phyloP scores from a whole-genome alignment of 2,329 filamentous ascomycete genomes.

The Zopfia rhizophila region DNA sequence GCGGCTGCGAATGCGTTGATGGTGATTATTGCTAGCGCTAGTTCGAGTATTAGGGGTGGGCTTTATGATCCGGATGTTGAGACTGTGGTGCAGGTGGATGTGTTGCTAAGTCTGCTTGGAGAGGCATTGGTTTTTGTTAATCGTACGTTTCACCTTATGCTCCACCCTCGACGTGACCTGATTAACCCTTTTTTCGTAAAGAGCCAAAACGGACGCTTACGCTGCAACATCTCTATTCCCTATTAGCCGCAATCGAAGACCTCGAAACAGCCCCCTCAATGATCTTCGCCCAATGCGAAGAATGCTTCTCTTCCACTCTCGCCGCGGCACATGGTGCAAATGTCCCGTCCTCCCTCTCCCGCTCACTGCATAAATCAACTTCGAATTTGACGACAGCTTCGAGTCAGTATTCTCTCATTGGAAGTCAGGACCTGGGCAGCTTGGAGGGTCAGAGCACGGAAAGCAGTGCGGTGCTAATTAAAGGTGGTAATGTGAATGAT shows the following conservation, averaged over 20 bases:
- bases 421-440: constrained; percentile 75
- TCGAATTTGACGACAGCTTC: constrained; percentile 63
- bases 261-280: constrained; percentile 78
- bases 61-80: constrained; percentile 84
- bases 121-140: constrained; percentile 83
- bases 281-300: constrained; percentile 78
- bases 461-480: constrained; percentile 61
- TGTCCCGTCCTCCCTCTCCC: constrained; percentile 27
- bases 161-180: constrained; percentile 33
- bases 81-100: constrained; percentile 88
- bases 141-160: constrained; percentile 52
- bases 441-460: constrained; percentile 46
- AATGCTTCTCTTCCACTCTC: constrained; percentile 80
- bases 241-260: constrained; percentile 83
- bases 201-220: constrained; percentile 70
- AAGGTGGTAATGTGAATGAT: constrained; percentile 43
- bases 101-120: constrained; percentile 82
- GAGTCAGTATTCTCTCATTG: constrained; percentile 74
- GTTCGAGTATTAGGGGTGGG: constrained; percentile 90
- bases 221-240: constrained; percentile 75
- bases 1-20: constrained; percentile 79
- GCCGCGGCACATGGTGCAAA: constrained; percentile 68
- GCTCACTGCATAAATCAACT: constrained; percentile 72
- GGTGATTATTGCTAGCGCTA: constrained; percentile 85
- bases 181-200: constrained; percentile 33